Base-by-base conservation (phyloP, 2,329 filamentous ascomycete genomes). In the Pseudocercospora crystallina region DNA sequence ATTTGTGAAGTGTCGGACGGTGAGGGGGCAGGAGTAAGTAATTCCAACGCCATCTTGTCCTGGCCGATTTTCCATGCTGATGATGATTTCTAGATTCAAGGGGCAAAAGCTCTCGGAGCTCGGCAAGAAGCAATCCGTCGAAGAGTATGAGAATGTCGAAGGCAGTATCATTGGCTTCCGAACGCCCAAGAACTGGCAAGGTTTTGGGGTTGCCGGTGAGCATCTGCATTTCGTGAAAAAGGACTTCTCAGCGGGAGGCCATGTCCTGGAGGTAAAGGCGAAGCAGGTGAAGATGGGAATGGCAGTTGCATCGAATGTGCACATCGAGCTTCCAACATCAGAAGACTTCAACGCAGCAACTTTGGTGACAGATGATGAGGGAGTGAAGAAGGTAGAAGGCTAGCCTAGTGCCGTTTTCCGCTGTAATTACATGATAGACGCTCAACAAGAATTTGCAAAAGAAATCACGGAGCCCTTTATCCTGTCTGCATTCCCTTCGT, bases 131-230 rank as follows among this genome's bases (percentile, higher is more conserved):
- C 72, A 75, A 58, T 65, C 61, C 11, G 70, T 73, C 8, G 65
- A 69, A 37, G 59, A 60, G 40, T 74, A 73, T 46, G 47, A 61
- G 8, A 55, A 69, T 44, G 62, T 72, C 8, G 60, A 64, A 9
- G 73, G 71, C 1, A 72, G 68, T 2, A 66, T 76, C 12, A 68
- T 76, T 47, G 73, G 73, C 1, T 73, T 76, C 48, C 60, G 71
- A 40, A 69, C 71, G 29, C 72, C 71, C 1, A 52, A 52, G 17
- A 70, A 69, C 40, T 71, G 69, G 65, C 69, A 70, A 42, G 71
- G 72, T 1, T 70, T 73, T 49, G 69, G 68, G 12, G 68, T 74
- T 2, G 69, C 69, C 2, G 72, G 72, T 5, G 68, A 73, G 49
- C 72, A 75, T 60, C 49, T 73, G 48, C 72, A 75, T 60, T 74